These are phyloP conservation scores for Kluyveromyces siamensis DNA, from an alignment of 805 yeast genomes.

Conservation along the genomic window DNA sequence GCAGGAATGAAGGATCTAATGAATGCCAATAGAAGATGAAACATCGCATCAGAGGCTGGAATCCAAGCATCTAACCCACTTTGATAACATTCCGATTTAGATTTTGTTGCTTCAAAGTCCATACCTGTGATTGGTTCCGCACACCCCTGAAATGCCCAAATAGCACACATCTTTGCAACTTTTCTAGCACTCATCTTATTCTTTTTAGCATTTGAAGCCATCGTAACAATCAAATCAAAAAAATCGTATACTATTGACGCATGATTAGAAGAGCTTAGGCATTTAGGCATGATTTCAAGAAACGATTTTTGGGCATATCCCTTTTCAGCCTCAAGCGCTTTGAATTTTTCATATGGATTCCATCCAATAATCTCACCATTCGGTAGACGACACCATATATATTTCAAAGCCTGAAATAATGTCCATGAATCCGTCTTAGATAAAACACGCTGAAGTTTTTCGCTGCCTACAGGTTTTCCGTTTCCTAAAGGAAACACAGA, in stretches of 20 bases:
- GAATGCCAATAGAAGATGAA: constrained; percentile 70
- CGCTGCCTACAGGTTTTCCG: constrained; percentile 36
- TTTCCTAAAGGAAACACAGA: constrained; percentile 51
- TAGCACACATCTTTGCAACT: constrained; percentile 69
- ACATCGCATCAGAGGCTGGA: constrained; percentile 76
- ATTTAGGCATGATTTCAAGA: constrained; percentile 73
- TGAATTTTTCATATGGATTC: constrained; percentile 70
- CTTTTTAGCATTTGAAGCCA: constrained; percentile 70
- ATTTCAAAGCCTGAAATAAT: constrained; percentile 64
- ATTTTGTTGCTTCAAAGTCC: constrained; percentile 11
- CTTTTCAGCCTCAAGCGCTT: constrained; percentile 51
- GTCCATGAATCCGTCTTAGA: constrained; percentile 57
- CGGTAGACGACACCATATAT: constrained; percentile 80
- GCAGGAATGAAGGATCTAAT: constrained; percentile 68
- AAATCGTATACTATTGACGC: constrained; percentile 86
- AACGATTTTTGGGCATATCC: constrained; percentile 68
- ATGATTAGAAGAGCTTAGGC: constrained; percentile 75
- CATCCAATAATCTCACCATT: constrained; percentile 76
- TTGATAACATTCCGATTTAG: constrained; percentile 36
- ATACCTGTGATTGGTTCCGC: constrained; percentile 19
- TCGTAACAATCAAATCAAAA: constrained; percentile 65
- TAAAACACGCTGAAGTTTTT: constrained; percentile 34
- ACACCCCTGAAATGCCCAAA: constrained; percentile 69
- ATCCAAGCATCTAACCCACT: constrained; percentile 73
- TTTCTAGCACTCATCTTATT: constrained; percentile 76